These are phyloP conservation scores for Chytriomyces sp. DNA, from an alignment of 192 early-diverging fungal genomes.

Conservation along the genomic window DNA sequence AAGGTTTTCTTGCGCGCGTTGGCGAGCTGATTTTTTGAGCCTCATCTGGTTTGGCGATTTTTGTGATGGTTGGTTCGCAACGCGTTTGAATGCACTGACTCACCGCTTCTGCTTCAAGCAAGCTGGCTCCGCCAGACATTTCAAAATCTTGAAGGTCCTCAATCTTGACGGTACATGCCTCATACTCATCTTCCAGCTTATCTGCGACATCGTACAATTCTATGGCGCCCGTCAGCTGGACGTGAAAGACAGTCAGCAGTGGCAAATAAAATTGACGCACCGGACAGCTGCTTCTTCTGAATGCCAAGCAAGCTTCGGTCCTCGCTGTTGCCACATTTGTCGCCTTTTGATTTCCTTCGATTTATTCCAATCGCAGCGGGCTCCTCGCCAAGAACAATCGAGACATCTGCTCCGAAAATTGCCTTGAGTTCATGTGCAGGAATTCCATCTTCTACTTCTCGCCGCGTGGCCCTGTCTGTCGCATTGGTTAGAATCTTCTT, in stretches of 20 bases:
- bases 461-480: background rate
- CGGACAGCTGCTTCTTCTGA: constrained; percentile 1
- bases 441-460: background rate
- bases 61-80: background rate
- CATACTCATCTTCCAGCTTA: constrained; percentile 21
- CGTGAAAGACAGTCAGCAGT: background rate
- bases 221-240: background rate
- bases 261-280: background rate
- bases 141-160: constrained; percentile 27
- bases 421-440: background rate
- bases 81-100: background rate
- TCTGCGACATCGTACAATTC: background rate
- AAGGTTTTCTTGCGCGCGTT: background rate
- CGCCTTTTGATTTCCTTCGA: background rate
- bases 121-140: background rate
- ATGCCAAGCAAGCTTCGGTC: constrained; percentile 5
- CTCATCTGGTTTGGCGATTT: background rate
- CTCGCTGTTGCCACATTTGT: background rate
- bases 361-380: background rate
- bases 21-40: background rate
- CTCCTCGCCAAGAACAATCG: background rate
- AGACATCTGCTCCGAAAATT: background rate
- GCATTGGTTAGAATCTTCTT: background rate
- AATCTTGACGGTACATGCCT: background rate
- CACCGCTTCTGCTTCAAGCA: background rate